Percentiles rank a stretch among this genome's conserved stretches.
phyloP scores from a whole-genome alignment of 2,329 filamentous ascomycete genomes.

The Phaeosphaeria sp. region DNA sequence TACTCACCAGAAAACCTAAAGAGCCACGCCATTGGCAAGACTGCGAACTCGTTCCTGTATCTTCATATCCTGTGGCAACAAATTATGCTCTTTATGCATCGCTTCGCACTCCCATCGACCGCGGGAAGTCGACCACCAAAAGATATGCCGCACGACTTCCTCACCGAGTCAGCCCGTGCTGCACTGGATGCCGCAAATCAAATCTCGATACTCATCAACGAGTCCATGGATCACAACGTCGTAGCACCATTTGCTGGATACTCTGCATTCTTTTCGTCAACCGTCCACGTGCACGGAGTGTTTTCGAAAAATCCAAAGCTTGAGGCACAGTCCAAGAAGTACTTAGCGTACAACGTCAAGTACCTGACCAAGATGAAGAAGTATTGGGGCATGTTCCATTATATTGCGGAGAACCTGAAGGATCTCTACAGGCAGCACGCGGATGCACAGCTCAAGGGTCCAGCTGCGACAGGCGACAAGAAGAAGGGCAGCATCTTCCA shows the following conservation, averaged over 20 bases:
- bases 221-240: constrained; percentile 79
- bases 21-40: constrained; percentile 80
- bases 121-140: constrained; percentile 68
- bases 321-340: constrained; percentile 79
- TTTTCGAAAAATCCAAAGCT: constrained; percentile 82
- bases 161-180: constrained; percentile 74
- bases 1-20: constrained; percentile 85
- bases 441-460: constrained; percentile 76
- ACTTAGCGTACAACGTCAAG: constrained; percentile 85
- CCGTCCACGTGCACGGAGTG: constrained; percentile 91
- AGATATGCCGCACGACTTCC: constrained; percentile 78
- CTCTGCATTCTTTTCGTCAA: constrained; percentile 90
- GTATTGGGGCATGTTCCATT: constrained; percentile 98
- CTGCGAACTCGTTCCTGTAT: constrained; percentile 91
- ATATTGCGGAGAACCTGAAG: constrained; percentile 90
- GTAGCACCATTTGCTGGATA: constrained; percentile 94
- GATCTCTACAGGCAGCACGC: constrained; percentile 85
- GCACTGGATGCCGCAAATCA: constrained; percentile 84
- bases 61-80: constrained; percentile 90
- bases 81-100: constrained; percentile 86
- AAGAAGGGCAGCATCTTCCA: constrained; percentile 73
- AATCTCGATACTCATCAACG: constrained; percentile 83
- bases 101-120: constrained; percentile 77
- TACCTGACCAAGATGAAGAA: constrained; percentile 95
- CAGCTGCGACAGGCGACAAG: constrained; percentile 46